Evolutionary conservation across 495 filamentous ascomycete genomes (phyloP), one percentile per base, ranked within the genome.

Genomic region (Cercophora sp.): DNA sequence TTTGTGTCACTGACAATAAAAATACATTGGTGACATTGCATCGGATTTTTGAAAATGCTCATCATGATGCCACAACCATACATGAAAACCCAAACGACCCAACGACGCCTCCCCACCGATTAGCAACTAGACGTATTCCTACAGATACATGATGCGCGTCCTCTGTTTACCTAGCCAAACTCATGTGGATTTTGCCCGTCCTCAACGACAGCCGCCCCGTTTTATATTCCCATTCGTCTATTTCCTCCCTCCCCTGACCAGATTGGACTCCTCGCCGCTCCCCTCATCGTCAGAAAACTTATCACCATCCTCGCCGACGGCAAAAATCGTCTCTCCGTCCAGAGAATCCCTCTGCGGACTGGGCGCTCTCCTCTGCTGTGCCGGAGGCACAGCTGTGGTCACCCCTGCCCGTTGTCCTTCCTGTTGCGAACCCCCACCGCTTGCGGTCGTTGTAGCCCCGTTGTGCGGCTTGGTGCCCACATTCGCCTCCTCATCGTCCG

Each of bases 281-380:
- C 81, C 87, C 3, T 74, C 71, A 25, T 74, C 72, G 39, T 68
- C 63, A 11, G 71, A 74, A 52, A 75, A 75, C 62, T 85, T 85
- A 59, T 91, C 89, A 10, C 78, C 87, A 48, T 90, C 86, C 55
- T 93, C 91, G 11, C 90, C 91, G 5, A 96, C 88, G 5, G 91
- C 91, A 62, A 96, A 96, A 43, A 96, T 90, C 0, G 91, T 93
- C 72, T 96, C 91, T 4, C 89, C 91, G 49, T 96, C 91, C 16
- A 95, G 72, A 16, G 86, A 90, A 51, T 90, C 82, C 40, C 88
- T 73, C 9, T 78, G 73, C 47, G 70, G 66, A 35, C 64, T 69
- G 31, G 18, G 19, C 13, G 43, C 63, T 53, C 51, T 70, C 63
- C 45, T 58, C 44, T 56, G 48, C 53, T 49, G 60, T 1, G 31